Evolutionary conservation across 2,329 filamentous ascomycete genomes (phyloP).

Genomic region (Alternaria incomplexa): DNA sequence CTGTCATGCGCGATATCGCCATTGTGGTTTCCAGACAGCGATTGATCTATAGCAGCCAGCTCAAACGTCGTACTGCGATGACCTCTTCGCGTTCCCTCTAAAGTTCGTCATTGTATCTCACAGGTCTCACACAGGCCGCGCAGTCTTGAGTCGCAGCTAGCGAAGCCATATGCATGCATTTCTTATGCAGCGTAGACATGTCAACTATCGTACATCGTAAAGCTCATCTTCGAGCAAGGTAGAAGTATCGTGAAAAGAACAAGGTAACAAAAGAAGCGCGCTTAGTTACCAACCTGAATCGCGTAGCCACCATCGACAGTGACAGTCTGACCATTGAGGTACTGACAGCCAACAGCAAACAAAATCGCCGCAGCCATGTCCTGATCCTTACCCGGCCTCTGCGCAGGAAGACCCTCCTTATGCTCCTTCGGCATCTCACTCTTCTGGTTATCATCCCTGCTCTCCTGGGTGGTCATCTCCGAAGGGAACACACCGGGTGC

Average conservation of each 20-base stretch:
- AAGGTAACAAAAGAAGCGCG: not conserved
- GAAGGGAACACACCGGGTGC: constrained; percentile 64
- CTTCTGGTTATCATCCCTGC: constrained; percentile 60
- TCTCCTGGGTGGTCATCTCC: constrained; percentile 63
- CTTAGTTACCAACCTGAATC: constrained; percentile 43
- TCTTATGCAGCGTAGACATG: not conserved
- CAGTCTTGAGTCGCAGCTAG: not conserved
- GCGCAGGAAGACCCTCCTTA: constrained; percentile 58
- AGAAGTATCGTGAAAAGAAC: not conserved
- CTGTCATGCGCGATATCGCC: too few relatives aligned
- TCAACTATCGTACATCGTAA: constrained; percentile 3
- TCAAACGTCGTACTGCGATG: too few relatives aligned
- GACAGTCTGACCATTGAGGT: constrained; percentile 57
- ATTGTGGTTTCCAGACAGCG: too few relatives aligned
- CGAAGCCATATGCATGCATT: not conserved
- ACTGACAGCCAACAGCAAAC: constrained; percentile 59
- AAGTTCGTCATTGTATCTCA: too few relatives aligned
- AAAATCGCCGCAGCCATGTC: constrained; percentile 66
- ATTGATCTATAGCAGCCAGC: too few relatives aligned
- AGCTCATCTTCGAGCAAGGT: not conserved
- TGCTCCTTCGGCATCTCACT: constrained; percentile 60
- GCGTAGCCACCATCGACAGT: constrained; percentile 62
- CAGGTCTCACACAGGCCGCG: not conserved
- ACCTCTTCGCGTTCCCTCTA: too few relatives aligned
- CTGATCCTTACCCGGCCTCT: constrained; percentile 62